Evolutionary conservation across 2,329 filamentous ascomycete species (phyloP), one percentile per base, ranked within the genome.

Genomic region (Aspergillus versicolor): DNA sequence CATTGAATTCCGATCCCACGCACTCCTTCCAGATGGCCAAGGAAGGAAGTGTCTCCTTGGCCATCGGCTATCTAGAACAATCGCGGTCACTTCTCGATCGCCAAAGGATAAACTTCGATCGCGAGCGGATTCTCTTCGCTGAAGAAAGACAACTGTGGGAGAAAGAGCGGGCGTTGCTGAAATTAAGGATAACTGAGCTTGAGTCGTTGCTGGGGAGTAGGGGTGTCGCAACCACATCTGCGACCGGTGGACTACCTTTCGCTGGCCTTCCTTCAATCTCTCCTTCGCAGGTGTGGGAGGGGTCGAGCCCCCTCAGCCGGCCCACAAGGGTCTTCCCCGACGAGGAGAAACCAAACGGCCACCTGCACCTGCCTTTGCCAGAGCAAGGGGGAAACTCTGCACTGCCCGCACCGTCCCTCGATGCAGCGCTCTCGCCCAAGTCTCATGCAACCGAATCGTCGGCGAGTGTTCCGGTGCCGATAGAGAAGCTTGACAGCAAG

Each of bases 281-380:
- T 34, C 54, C 56, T 32, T 66, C 68, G 21, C 76, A 76, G 48
- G 71, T 79, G 47, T 79, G 77, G 77, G 73, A 77, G 64, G 75
- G 75, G 17, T 71, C 76, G 41, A 76, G 73, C 61, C 71, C 70
- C 40, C 69, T 67, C 41, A 65, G 65, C 24, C 72, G 68, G 22
- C 77, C 75, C 38, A 77, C 77, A 30, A 71, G 77, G 57, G 74
- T 78, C 30, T 80, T 80, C 59, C 67, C 68, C 19, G 73, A 76
- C n/a, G 63, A 68, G 24, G 67, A 68, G 42, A 65, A 62, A 38
- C 48, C 59, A 52, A 66, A 70, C 40, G 41, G 45, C 24, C 68
- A 67, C 43, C 60, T 64, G 27, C 63, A 60, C 34, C 41, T 63
- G 37, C 59, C 65, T 53, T 67, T 67, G 52, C 68, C 68, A 32